These are phyloP conservation scores for Dictyostelium citrinum DNA, from an alignment of 78 protist species.

Conservation along the genomic window DNA sequence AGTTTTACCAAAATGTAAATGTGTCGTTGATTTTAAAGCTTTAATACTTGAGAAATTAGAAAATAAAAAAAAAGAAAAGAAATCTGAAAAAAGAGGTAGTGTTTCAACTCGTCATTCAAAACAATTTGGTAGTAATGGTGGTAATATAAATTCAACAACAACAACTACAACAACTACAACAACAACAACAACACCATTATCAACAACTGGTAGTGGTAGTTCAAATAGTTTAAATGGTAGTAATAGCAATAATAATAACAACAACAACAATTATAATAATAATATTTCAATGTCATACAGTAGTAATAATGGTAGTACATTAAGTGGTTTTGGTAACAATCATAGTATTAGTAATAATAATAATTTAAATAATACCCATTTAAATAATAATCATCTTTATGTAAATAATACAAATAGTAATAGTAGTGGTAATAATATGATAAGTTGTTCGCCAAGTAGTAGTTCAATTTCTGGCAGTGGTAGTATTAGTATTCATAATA, in stretches of 20 bases:
- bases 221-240: background rate
- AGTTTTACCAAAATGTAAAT: background rate
- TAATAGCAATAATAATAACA: background rate
- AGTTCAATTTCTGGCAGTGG: background rate
- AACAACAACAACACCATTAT: background rate
- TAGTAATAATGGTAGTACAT: background rate
- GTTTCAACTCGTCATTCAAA: constrained; percentile 34
- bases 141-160: background rate
- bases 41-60: background rate
- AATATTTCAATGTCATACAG: background rate
- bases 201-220: background rate
- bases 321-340: background rate
- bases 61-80: constrained; percentile 1
- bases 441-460: background rate
- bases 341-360: background rate
- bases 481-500: background rate
- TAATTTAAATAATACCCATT: background rate
- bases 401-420: background rate
- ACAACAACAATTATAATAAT: background rate
- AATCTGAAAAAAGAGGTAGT: constrained; percentile 2
- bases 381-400: background rate
- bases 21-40: background rate
- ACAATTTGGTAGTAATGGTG: background rate
- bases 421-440: background rate
- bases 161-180: background rate